Base-by-base conservation (phyloP, 176 grass and related monocot genomes). In the Aegilops longissima region DNA sequence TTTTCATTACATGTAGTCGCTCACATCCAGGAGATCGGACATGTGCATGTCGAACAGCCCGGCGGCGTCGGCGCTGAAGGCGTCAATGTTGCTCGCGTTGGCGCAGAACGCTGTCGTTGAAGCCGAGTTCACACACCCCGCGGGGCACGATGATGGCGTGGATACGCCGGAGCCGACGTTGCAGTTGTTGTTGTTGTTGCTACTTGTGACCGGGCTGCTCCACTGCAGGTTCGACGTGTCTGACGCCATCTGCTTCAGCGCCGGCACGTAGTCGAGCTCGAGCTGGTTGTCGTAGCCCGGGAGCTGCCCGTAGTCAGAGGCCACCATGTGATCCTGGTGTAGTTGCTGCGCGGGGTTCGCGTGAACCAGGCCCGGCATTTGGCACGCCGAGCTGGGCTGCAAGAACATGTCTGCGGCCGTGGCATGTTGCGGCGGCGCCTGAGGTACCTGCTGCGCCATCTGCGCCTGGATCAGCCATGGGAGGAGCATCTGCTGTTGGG, bases 61-160 rank as follows among this genome's bases (percentile, higher is more conserved):
- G 12, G 62, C 78, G 71, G 49, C 82, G 80, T 77, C 85, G 63
- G 66, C 34, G 24, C 0, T 3, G 73, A 42, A 9, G 33, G 38
- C 64, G 66, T 71, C 66, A 3, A 52, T 30, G 24, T 40, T 73
- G 81, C 36, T 81, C 21, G 14, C 30, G 80, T 66, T 85, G 31
- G 70, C 34, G 44, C 58, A 85, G 66, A 86, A 79, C 21, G 68
- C 7, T 36, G 76, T 31, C 2, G 63, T 66, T 2, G 87, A 83
- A 8, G 68, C 65, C 1, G 72, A 87, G 81, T 83, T 91, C 6
- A 93, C 20, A 3, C 18, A 33, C 4, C 86, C 75, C 3, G 31
- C 78, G 13, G 78, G 86, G 66, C 94, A 91, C 2, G 91, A 95
- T 2, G 91, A 88, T 12, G 94, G 94, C 4, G 94, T 93, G 67